Evolutionary conservation across 495 filamentous ascomycete genomes (phyloP).

Genomic region (Amphirosellinia nigrospora): DNA sequence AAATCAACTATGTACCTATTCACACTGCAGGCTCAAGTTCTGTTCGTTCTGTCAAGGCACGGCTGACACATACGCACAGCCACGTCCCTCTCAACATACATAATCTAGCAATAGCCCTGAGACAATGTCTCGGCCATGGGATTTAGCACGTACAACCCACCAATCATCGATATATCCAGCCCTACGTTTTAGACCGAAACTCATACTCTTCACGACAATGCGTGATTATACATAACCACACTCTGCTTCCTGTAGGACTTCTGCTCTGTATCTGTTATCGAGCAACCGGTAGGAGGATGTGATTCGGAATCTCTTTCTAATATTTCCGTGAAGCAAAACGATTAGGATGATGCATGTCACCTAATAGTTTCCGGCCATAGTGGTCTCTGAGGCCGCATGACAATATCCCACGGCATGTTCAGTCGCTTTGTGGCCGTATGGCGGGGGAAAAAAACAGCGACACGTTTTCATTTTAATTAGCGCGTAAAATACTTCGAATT

Average conservation of each 20-base stretch:
- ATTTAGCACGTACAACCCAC: not conserved
- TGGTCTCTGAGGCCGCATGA: not conserved
- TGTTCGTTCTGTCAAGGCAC: too few relatives aligned
- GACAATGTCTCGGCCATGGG: slow-evolving; percentile 6
- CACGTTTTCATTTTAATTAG: not conserved
- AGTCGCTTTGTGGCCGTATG: not conserved
- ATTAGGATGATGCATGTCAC: not conserved
- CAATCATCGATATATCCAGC: slow-evolving; percentile 8
- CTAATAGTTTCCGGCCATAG: not conserved
- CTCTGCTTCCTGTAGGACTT: not conserved
- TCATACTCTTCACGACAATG: not conserved
- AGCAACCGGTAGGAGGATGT: not conserved
- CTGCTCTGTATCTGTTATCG: not conserved
- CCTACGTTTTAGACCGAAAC: slow-evolving; percentile 12
- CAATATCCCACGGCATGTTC: not conserved
- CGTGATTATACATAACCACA: slow-evolving; percentile 1
- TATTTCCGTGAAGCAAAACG: not conserved
- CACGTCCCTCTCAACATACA: not conserved
- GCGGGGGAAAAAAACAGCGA: not conserved
- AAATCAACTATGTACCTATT: too few relatives aligned
- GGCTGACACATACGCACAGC: slow-evolving; percentile 13
- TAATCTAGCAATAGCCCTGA: not conserved
- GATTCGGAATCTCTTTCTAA: not conserved
- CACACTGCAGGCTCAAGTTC: too few relatives aligned
- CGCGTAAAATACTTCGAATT: not conserved